Conservation (phyloP, 2,329 filamentous ascomycete species). For the Aspergillus fischeri region DNA sequence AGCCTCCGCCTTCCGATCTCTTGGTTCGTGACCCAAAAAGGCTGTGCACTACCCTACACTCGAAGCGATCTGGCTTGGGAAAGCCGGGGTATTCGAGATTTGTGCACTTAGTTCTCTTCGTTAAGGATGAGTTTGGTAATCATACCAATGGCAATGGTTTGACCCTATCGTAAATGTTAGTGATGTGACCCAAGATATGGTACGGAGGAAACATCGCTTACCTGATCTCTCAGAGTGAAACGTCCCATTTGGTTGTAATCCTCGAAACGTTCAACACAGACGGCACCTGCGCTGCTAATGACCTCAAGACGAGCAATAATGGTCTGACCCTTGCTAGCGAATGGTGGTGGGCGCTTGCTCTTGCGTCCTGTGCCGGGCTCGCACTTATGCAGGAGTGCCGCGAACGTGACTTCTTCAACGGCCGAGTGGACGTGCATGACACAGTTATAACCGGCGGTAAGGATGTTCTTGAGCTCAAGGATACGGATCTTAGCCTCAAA, state of each 20-base stretch:
- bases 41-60: neutral
- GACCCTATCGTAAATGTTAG: constrained; percentile 58
- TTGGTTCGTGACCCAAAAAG: constrained; percentile 7
- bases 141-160: constrained; percentile 99
- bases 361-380: constrained; percentile 92
- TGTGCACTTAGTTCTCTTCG: constrained; percentile 20
- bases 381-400: constrained; percentile 81
- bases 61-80: neutral
- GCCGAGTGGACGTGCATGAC: constrained; percentile 96
- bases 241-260: constrained; percentile 93
- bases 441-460: constrained; percentile 94
- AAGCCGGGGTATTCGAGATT: constrained; percentile 1
- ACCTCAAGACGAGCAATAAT: constrained; percentile 92
- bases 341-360: constrained; percentile 88
- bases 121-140: constrained; percentile 76
- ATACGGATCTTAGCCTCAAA: constrained; percentile 98
- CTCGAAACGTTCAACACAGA: constrained; percentile 92
- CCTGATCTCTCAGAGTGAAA: constrained; percentile 85
- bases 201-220: constrained; percentile 39
- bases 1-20: constrained; percentile 17
- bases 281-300: constrained; percentile 75
- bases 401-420: constrained; percentile 95
- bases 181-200: constrained; percentile 12
- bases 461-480: constrained; percentile 87
- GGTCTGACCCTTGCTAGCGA: constrained; percentile 72